Base-by-base conservation (phyloP, 1,139 yeast species). In the Pichia sp. region DNA sequence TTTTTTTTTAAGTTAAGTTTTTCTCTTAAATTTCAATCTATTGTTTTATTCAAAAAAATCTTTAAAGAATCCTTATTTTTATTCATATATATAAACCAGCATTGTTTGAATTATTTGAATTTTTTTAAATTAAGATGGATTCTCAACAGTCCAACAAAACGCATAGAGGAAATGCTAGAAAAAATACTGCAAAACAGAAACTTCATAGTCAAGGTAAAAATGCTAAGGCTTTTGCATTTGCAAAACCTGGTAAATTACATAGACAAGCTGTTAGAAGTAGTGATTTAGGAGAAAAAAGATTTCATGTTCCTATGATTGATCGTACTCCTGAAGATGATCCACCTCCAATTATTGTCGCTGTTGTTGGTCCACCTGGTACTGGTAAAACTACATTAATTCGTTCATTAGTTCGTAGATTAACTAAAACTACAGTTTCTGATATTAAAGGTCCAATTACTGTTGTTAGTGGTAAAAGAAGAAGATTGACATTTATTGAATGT, bases 291-390 rank as follows among this genome's bases (percentile, higher is more conserved):
- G 98, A 94, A 66, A 83, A 78, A 64, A 86, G 81, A 64, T 76
- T 86, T 62, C 98, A 92, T 73, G 97, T 90, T 32, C 98, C 98
- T 18, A 89, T 92, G 97, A 86, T 92, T 46, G 96, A 92, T 63
- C 75, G 98, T 60, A 89, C 97, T 0, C 97, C 98, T 0, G 98
- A 92, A 50, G 97, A 90, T 60, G 94, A 85, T 62, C 97, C 98
- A 1, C 97, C 98, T 36, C 98, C 98, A 48, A 85, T 92, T 28
- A 83, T 94, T 50, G 88, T 94, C 36, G 97, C 97, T 0, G 96
- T 92, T 6, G 97, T 92, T 25, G 99, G 99, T 0, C 99, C 99
- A 8, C 96, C 96, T 7, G 99, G 99, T 10, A 92, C 97, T 0
- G 99, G 99, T 56, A 94, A 94, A 65, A 81, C 97, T 26, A 92